Evolutionary conservation across 345 rosid genomes (phyloP).

Genomic region (Boechera stricta): DNA sequence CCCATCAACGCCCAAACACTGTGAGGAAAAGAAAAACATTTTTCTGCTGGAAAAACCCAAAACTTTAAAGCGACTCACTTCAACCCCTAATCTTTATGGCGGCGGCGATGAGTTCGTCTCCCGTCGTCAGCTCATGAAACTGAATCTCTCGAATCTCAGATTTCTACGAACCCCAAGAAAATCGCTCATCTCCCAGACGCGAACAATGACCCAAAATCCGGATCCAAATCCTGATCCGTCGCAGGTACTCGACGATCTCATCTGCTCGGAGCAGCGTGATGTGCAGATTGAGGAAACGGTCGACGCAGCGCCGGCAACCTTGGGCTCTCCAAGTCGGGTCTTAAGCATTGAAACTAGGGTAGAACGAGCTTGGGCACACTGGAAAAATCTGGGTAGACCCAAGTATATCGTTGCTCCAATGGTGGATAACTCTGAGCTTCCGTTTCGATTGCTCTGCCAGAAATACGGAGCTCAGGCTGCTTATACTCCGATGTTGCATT

Average conservation of each 20-base stretch:
- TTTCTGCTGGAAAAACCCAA: background rate
- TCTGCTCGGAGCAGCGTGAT: slow-evolving; percentile 45
- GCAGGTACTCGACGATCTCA: slow-evolving; percentile 45
- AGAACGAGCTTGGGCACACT: slow-evolving; percentile 87
- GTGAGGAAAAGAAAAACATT: too few species aligned
- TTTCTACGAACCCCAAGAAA: slow-evolving; percentile 24
- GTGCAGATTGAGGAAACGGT: slow-evolving; percentile 19
- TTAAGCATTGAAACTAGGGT: slow-evolving; percentile 52
- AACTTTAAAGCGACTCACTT: background rate
- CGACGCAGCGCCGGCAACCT: slow-evolving; percentile 29
- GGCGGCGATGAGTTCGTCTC: slow-evolving; percentile 64
- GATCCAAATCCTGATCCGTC: slow-evolving; percentile 38
- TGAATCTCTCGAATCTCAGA: slow-evolving; percentile 37
- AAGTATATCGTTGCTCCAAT: slow-evolving; percentile 89
- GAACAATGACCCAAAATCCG: slow-evolving; percentile 40
- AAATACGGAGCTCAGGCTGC: slow-evolving; percentile 95
- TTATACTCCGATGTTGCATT: slow-evolving; percentile 94
- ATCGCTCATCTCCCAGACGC: slow-evolving; percentile 48
- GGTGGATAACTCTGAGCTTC: slow-evolving; percentile 99
- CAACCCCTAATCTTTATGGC: slow-evolving; percentile 42
- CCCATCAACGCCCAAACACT: slow-evolving; percentile 28
- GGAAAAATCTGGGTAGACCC: slow-evolving; percentile 79
- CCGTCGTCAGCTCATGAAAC: slow-evolving; percentile 62
- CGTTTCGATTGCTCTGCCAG: slow-evolving; percentile 90
- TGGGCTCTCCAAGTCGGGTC: slow-evolving; percentile 45